A percentile compares a stretch with the other conserved stretches of the same genome.
These are phyloP conservation scores for Fusarium sp. DNA, from an alignment of 2,329 filamentous ascomycete genomes.

Conservation along the genomic window DNA sequence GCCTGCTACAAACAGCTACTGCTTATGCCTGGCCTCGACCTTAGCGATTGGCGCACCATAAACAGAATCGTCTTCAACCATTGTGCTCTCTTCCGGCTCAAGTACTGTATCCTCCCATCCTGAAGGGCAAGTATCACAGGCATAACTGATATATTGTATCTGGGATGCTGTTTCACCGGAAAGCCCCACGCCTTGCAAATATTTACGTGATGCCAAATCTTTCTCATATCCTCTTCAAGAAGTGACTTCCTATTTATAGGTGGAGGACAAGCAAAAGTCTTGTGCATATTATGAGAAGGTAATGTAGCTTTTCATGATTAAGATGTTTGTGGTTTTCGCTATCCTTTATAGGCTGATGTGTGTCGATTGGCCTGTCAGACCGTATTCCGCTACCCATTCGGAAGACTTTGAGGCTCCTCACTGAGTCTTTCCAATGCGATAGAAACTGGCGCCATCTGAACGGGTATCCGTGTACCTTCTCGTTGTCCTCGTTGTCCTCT, in stretches of 20 bases:
- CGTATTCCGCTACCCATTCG: conserved; percentile 3
- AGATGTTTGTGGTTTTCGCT: not conserved
- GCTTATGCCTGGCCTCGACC: accelerated
- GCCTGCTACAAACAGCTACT: not conserved
- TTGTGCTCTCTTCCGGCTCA: conserved; percentile 18
- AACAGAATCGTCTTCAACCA: conserved; percentile 13
- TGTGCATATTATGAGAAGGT: conserved; percentile 1
- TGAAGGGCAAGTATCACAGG: not conserved
- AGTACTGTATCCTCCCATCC: not conserved
- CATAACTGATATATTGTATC: conserved; percentile 29
- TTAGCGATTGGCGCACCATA: not conserved
- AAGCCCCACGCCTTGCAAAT: conserved; percentile 4
- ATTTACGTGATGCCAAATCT: not conserved
- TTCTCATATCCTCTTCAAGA: too few species aligned
- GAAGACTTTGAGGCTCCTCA: conserved; percentile 30
- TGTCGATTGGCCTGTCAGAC: not conserved
- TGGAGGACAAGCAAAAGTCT: conserved; percentile 2
- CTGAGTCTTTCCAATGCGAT: conserved; percentile 9
- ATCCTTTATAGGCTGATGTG: accelerated
- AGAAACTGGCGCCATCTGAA: conserved; percentile 37
- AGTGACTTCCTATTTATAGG: not conserved
- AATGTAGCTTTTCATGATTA: not conserved
- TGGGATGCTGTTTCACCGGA: accelerated
- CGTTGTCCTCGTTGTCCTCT: not conserved
- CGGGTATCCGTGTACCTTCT: not conserved